Evolutionary conservation across 805 yeast species (phyloP), one percentile per base, ranked within the genome.

Genomic region (Spencermartinsiella europaea): DNA sequence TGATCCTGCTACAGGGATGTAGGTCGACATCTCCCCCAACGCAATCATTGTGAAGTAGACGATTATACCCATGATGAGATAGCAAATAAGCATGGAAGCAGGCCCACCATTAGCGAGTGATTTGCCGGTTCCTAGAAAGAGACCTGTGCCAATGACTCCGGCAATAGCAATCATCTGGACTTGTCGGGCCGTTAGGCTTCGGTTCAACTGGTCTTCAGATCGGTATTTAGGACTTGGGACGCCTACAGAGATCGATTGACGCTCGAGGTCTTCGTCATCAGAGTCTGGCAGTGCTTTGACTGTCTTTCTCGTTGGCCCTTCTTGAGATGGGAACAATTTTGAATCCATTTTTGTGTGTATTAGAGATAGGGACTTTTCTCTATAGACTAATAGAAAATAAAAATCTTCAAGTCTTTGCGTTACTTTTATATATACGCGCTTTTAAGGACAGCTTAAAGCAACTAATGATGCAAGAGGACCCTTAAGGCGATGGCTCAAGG

Each of bases 131-230:
- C 79, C 74, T 31, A 76, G 58, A 54, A 73, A 76, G 36, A 77
- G 58, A 34, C 81, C 81, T 14, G 90, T 83, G 58, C 91, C 93
- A 47, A 83, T 80, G 46, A 87, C 85, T 44, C 89, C 85, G 44
- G 87, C 89, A 41, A 84, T 68, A 25, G 90, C 84, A 56, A 84
- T 80, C 79, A 83, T 80, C 50, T 79, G 75, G 50, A 82, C 76
- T 54, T 83, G 89, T 39, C 76, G 50, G 0, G 57, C 54, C 3
- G 62, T 41, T 38, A 63, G 47, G 16, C 56, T 48, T 28, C 66
- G 49, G 8, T 36, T 46, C 22, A 62, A 52, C 5, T 50, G 40
- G 41, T 59, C 61, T 38, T 55, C 58, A 5, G 42, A 38, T 25
- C 31, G 7, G 31, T 25, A 25, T 12, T 25, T 25, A 12, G 31